Evolutionary conservation across 768 basidiomycete species (phyloP).

Genomic region (Boletus barrowsii): DNA sequence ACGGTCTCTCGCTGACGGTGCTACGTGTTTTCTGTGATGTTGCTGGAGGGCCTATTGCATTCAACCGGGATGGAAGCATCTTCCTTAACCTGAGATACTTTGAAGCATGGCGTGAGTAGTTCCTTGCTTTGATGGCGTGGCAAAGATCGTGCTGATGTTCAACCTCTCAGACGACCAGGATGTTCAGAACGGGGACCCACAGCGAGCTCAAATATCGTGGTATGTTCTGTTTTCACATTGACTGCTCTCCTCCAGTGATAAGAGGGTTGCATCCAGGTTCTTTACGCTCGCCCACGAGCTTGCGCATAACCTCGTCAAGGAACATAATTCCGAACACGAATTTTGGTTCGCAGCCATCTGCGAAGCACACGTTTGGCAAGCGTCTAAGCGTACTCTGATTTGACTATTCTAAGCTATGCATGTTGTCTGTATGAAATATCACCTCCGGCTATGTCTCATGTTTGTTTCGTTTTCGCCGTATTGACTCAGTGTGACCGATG

Average conservation of each 20-base stretch:
- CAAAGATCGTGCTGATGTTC: too few relatives aligned
- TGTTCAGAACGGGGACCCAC: neutral
- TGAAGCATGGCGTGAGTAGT: constrained; percentile 73
- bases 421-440: too few relatives aligned
- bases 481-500: too few relatives aligned
- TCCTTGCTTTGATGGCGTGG: neutral
- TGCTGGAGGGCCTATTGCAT: constrained; percentile 78
- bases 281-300: neutral
- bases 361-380: too few relatives aligned
- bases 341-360: constrained; percentile 3
- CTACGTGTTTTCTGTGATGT: constrained; percentile 84
- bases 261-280: neutral
- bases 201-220: neutral
- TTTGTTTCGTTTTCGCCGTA: too few relatives aligned
- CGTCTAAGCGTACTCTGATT: too few relatives aligned
- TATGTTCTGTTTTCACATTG: neutral
- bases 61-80: constrained; percentile 83
- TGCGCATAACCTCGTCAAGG: neutral
- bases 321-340: neutral
- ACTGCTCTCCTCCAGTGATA: neutral
- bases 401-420: too few relatives aligned
- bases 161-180: neutral
- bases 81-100: constrained; percentile 85
- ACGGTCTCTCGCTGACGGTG: constrained; percentile 64
- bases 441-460: too few relatives aligned